phyloP scores from a whole-genome alignment of 768 basidiomycete genomes.

The Boletus fagicola region DNA sequence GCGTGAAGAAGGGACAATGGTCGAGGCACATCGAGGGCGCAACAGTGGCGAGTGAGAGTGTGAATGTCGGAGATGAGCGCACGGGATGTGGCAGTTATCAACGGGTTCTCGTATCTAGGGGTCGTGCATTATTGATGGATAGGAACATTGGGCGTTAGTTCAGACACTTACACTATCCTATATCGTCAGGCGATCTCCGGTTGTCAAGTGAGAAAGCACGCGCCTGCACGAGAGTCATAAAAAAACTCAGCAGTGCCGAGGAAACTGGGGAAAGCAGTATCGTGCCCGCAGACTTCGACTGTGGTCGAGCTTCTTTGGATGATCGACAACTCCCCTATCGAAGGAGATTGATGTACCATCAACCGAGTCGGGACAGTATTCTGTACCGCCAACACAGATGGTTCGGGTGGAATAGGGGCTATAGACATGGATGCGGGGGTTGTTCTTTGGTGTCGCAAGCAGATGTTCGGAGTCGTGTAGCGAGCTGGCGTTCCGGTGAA shows the following conservation, averaged over 20 bases:
- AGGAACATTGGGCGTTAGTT: neutral
- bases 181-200: slow-evolving; percentile 8
- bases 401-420: neutral
- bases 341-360: slow-evolving; percentile 7
- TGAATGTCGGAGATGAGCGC: slow-evolving; percentile 72
- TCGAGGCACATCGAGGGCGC: slow-evolving; percentile 63
- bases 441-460: neutral
- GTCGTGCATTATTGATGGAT: slow-evolving; percentile 6
- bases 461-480: neutral
- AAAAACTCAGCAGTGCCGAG: slow-evolving; percentile 55
- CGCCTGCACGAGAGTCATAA: slow-evolving; percentile 72
- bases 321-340: slow-evolving; percentile 27
- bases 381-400: neutral
- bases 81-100: slow-evolving; percentile 72
- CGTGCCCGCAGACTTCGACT: slow-evolving; percentile 66
- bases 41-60: slow-evolving; percentile 55
- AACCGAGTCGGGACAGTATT: neutral
- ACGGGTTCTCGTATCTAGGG: slow-evolving; percentile 73
- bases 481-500: neutral
- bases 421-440: slow-evolving; percentile 7
- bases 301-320: slow-evolving; percentile 54
- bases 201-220: slow-evolving; percentile 28
- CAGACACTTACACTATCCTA: slow-evolving; percentile 28
- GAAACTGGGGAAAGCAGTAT: slow-evolving; percentile 42
- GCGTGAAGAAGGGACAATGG: slow-evolving; percentile 60